Percentiles rank a stretch among this genome's conserved stretches.
phyloP scores from a whole-genome alignment of 2,329 filamentous ascomycete species.

The Tricladium varicosporioides region DNA sequence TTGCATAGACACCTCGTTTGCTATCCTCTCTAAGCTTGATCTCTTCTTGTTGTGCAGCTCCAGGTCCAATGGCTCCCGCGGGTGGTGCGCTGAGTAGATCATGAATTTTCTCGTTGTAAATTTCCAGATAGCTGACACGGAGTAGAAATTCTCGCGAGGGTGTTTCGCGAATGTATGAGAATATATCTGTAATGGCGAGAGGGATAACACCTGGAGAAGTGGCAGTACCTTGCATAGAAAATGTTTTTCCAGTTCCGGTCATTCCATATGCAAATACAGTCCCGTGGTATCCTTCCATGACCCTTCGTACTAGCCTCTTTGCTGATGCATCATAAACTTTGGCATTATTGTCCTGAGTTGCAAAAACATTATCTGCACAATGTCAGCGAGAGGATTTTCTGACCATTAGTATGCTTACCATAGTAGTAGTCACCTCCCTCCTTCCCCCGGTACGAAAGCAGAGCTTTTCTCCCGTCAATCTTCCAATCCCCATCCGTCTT shows the following conservation, averaged over 20 bases:
- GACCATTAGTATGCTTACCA: conserved; percentile 52
- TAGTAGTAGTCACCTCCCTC: conserved; percentile 93
- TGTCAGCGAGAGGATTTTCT: conserved; percentile 15
- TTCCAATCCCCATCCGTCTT: conserved; percentile 82
- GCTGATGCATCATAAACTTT: conserved; percentile 93
- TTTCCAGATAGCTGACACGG: conserved; percentile 96
- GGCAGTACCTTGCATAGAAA: conserved; percentile 98
- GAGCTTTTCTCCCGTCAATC: conserved; percentile 78
- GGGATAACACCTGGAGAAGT: conserved; percentile 95
- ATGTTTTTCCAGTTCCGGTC: conserved; percentile 98
- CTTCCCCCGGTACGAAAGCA: conserved; percentile 81
- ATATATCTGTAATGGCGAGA: conserved; percentile 96
- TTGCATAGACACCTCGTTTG: conserved; percentile 95
- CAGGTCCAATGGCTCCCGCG: conserved; percentile 51
- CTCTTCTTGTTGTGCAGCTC: conserved; percentile 70
- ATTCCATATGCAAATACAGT: conserved; percentile 99
- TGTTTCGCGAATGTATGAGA: conserved; percentile 97
- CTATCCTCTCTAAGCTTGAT: conserved; percentile 97
- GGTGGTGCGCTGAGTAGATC: conserved; percentile 80
- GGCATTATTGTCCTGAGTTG: conserved; percentile 88
- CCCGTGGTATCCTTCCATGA: conserved; percentile 99
- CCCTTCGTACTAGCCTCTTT: conserved; percentile 88
- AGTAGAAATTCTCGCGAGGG: conserved; percentile 91
- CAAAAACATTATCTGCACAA: conserved; percentile 86
- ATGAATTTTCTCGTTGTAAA: conserved; percentile 97